Conservation (phyloP, 129 eudicot genomes). For the sunflower (Helianthus annuus) region HanXRQr2.0-SUNRISE NC_035439.2:131438077-131438576, state of each 20-base stretch:
- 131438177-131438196: not conserved
- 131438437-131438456: conserved; percentile 30
- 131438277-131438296: conserved; percentile 39
- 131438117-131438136: too few relatives aligned
- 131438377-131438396: conserved; percentile 37
- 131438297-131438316: conserved; percentile 31
- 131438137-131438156: too few relatives aligned
- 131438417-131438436: conserved; percentile 27
- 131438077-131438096: not conserved
- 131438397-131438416: conserved; percentile 23
- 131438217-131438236: conserved; percentile 1
- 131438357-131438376: conserved; percentile 35
- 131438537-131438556: conserved; percentile 20
- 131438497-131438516: conserved; percentile 21
- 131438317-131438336: conserved; percentile 25
- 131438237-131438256: conserved; percentile 43
- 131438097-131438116: not conserved
- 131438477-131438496: not conserved
- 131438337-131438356: conserved; percentile 31
- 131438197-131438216: not conserved
- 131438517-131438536: conserved; percentile 25
- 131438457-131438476: not conserved
- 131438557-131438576: conserved; percentile 16
- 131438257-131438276: conserved; percentile 48
- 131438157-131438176: too few relatives aligned